Percentiles rank a stretch among this genome's conserved stretches.
Conservation (phyloP, 1,139 yeast species). For the Sugiyamaella castrensis region DNA sequence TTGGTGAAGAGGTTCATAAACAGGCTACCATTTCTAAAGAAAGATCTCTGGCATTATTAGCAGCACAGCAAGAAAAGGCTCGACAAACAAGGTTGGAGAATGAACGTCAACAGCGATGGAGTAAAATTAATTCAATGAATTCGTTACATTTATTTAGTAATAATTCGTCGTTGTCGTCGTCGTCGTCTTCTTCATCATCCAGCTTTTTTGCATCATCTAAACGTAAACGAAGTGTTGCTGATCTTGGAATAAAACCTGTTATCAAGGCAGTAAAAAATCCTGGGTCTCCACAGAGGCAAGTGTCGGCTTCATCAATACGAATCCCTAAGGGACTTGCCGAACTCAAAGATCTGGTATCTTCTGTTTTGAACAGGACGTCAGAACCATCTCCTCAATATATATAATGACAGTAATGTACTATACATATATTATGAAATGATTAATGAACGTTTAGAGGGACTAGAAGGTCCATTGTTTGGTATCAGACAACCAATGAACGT, state of each 20-base stretch:
- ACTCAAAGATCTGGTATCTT: slow-evolving; percentile 16
- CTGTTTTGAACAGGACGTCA: slow-evolving; percentile 6
- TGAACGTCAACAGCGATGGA: slow-evolving; percentile 9
- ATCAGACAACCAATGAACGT: no score
- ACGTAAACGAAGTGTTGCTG: slow-evolving; percentile 13
- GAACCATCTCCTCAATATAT: neutral
- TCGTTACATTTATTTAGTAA: slow-evolving; percentile 6
- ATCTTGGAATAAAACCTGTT: neutral
- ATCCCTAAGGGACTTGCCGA: slow-evolving; percentile 17
- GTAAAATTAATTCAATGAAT: slow-evolving; percentile 8
- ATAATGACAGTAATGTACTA: no score
- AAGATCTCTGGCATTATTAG: neutral
- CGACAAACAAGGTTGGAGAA: slow-evolving; percentile 7
- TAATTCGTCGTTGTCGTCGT: no score
- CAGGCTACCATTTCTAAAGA: slow-evolving; percentile 8
- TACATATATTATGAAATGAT: no score
- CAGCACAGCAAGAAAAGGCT: slow-evolving; percentile 10
- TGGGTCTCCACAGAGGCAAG: neutral
- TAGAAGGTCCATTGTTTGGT: no score
- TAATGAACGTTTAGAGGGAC: no score
- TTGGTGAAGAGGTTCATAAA: slow-evolving; percentile 7
- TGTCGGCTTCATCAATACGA: neutral
- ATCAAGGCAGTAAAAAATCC: slow-evolving; percentile 1
- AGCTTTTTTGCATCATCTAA: neutral
- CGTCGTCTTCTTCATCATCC: neutral